These are phyloP conservation scores for Mallotus repandus DNA, from an alignment of 441 rosid species.

Conservation along the genomic window DNA sequence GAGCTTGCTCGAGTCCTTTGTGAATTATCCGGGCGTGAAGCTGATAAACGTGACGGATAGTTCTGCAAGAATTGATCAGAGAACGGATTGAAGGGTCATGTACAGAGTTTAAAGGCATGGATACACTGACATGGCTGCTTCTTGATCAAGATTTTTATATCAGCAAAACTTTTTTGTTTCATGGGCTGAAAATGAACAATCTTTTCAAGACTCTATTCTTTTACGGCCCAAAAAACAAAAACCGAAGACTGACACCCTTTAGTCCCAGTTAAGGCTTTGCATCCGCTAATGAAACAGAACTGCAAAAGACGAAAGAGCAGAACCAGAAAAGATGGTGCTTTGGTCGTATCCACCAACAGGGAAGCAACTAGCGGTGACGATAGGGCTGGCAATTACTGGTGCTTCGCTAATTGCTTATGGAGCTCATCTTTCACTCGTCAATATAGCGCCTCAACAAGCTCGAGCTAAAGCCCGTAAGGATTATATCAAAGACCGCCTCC, in stretches of 20 bases:
- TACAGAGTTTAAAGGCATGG: conserved; percentile 35
- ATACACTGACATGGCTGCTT: conserved; percentile 17
- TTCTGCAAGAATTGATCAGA: conserved; percentile 56
- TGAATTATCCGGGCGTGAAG: conserved; percentile 64
- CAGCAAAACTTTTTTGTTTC: too few species aligned
- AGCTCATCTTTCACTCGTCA: conserved; percentile 58
- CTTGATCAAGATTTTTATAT: neutral
- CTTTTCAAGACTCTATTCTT: too few species aligned
- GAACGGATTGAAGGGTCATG: conserved; percentile 41
- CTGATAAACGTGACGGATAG: conserved; percentile 47
- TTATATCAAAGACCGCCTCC: conserved; percentile 53
- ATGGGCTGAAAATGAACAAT: too few species aligned
- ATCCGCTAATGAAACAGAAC: too few species aligned
- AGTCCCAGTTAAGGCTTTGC: too few species aligned
- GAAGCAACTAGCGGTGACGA: conserved; percentile 52
- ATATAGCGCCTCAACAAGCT: conserved; percentile 70
- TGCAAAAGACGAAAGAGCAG: too few species aligned
- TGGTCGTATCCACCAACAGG: conserved; percentile 74
- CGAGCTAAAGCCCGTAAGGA: conserved; percentile 63
- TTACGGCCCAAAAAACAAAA: too few species aligned
- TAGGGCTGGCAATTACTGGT: conserved; percentile 44
- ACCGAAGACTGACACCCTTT: too few species aligned
- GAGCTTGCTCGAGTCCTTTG: conserved; percentile 76
- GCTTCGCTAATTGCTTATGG: conserved; percentile 50
- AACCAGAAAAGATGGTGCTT: conserved; percentile 35